phyloP scores from a whole-genome alignment of 352 stramenopile genomes.

The Saprolegnia diclina region DNA sequence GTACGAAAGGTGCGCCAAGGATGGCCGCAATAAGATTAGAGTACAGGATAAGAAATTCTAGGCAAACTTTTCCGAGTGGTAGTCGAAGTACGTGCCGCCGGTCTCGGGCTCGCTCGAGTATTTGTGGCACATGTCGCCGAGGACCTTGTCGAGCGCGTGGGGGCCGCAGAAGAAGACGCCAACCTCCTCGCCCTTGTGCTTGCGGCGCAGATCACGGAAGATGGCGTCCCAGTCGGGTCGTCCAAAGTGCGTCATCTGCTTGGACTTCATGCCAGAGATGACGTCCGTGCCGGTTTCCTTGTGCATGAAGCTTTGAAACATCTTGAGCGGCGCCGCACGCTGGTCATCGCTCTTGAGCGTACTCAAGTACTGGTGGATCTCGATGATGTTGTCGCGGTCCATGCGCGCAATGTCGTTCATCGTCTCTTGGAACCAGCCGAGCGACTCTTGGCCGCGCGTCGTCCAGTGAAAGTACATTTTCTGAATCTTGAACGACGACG shows the following conservation, averaged over 20 bases:
- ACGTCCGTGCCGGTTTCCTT: conserved; percentile 64
- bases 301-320: conserved; percentile 72
- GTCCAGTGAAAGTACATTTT: conserved; percentile 87
- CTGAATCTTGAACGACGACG: conserved; percentile 57
- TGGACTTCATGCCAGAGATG: conserved; percentile 61
- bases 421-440: conserved; percentile 77
- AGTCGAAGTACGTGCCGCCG: conserved; percentile 54
- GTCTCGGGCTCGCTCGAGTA: conserved; percentile 25
- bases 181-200: conserved; percentile 45
- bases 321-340: conserved; percentile 48
- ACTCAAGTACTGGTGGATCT: conserved; percentile 84
- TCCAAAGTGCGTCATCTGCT: conserved; percentile 71
- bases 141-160: conserved; percentile 47
- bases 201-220: conserved; percentile 12
- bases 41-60: conserved; percentile 9
- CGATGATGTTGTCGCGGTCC: conserved; percentile 67
- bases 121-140: conserved; percentile 35
- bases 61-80: conserved; percentile 61
- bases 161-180: conserved; percentile 79
- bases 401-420: conserved; percentile 78
- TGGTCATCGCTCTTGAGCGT: conserved; percentile 58
- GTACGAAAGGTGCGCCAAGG: not conserved
- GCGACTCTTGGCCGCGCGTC: conserved; percentile 67
- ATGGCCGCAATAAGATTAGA: not conserved
- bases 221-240: conserved; percentile 60